A percentile compares a stretch with the other conserved stretches of the same genome.
Conservation (phyloP, 495 filamentous ascomycete species). For the Podospora pseudocomata region DNA sequence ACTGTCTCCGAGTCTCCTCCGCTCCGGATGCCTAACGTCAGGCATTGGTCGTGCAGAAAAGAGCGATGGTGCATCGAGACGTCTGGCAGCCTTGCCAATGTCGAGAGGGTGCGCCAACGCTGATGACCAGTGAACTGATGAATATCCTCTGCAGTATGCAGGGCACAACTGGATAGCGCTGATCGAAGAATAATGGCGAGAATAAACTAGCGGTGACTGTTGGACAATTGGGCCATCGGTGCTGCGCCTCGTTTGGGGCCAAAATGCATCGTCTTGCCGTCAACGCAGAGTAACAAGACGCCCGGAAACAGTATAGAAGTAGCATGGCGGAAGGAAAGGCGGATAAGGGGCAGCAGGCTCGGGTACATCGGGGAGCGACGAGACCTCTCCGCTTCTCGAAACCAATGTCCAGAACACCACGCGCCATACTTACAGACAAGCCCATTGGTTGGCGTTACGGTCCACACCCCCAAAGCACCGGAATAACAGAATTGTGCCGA, state of each 20-base stretch:
- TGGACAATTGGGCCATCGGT: background rate
- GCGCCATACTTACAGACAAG: background rate
- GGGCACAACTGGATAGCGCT: background rate
- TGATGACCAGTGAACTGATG: background rate
- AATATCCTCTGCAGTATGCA: background rate
- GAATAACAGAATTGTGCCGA: background rate
- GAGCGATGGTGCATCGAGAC: background rate
- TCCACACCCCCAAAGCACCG: background rate
- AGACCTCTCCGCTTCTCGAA: background rate
- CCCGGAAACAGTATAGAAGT: background rate
- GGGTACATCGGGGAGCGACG: background rate
- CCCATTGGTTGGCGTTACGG: background rate
- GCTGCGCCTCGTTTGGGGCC: background rate
- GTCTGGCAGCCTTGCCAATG: background rate
- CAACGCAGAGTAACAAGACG: background rate
- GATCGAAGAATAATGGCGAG: background rate
- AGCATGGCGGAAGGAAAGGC: background rate
- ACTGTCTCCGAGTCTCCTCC: background rate
- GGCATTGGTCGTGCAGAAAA: background rate
- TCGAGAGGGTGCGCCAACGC: background rate
- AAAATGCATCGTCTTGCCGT: background rate
- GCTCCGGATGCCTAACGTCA: background rate
- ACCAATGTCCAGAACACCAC: background rate
- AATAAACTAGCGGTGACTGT: background rate
- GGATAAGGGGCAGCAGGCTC: background rate